Conservation (phyloP, 164 flowering plant genomes). For the Vitis labrusca region DNA sequence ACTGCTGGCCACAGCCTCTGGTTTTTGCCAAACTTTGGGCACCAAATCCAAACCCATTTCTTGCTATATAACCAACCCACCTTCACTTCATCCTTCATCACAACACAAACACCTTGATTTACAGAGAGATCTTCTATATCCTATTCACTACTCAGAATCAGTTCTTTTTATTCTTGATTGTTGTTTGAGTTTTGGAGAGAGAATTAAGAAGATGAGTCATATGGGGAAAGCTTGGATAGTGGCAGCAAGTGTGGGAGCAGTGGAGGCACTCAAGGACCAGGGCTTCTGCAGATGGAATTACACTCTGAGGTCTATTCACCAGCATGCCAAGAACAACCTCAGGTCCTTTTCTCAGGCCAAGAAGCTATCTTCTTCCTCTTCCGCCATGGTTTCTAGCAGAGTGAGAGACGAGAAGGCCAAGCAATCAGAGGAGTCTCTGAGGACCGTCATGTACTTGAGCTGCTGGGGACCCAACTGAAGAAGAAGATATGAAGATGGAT, state of each 20-base stretch:
- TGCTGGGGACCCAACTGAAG: too few relatives aligned
- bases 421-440: too few relatives aligned
- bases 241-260: slow-evolving; percentile 8
- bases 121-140: background rate
- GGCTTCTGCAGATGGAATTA: slow-evolving; percentile 9
- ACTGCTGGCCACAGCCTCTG: background rate
- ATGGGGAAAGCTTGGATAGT: background rate
- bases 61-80: background rate
- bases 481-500: too few relatives aligned
- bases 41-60: background rate
- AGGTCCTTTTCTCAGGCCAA: too few relatives aligned
- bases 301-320: too few relatives aligned
- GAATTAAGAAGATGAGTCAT: background rate
- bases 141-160: background rate
- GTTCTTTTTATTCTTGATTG: background rate
- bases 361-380: background rate
- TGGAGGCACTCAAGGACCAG: slow-evolving; percentile 12
- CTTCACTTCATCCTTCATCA: too few relatives aligned
- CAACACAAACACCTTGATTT: too few relatives aligned
- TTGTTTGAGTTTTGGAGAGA: too few relatives aligned
- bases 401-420: too few relatives aligned
- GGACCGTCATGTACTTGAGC: too few relatives aligned
- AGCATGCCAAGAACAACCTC: too few relatives aligned
- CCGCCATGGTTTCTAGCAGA: too few relatives aligned
- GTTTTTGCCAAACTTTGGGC: background rate